A percentile compares a stretch with the other conserved stretches of the same genome.
Conservation (phyloP, 2,329 filamentous ascomycete species). For the Penicillium sp. region DNA sequence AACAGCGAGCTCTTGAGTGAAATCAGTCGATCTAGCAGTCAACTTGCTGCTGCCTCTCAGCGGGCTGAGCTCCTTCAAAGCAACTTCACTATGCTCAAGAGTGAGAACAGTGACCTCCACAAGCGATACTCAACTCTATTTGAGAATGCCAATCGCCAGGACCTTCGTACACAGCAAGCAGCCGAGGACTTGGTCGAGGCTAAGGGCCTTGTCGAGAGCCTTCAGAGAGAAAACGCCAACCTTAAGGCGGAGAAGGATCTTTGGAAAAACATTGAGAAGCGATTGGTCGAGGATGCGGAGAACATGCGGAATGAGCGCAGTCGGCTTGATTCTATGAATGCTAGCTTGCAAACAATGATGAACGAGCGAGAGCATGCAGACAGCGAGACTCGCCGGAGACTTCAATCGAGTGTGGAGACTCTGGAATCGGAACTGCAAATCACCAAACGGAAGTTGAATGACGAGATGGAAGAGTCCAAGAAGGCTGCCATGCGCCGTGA, state of each 20-base stretch:
- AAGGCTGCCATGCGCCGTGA: slow-evolving; percentile 82
- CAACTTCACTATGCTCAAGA: slow-evolving; percentile 81
- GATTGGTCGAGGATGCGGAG: slow-evolving; percentile 86
- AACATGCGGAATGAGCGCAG: slow-evolving; percentile 78
- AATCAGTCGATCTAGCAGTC: slow-evolving; percentile 74
- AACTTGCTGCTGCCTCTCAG: slow-evolving; percentile 77
- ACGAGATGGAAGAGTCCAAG: slow-evolving; percentile 81
- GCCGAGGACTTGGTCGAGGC: slow-evolving; percentile 91
- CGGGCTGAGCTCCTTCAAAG: slow-evolving; percentile 86
- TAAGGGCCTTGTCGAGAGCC: slow-evolving; percentile 75
- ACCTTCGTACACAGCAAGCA: slow-evolving; percentile 84
- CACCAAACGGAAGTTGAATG: slow-evolving; percentile 78
- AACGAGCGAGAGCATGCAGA: slow-evolving; percentile 89
- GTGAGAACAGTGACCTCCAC: slow-evolving; percentile 81
- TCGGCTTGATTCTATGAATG: slow-evolving; percentile 77
- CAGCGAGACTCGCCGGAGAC: slow-evolving; percentile 74
- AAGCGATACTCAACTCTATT: slow-evolving; percentile 75
- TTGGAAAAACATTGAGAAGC: slow-evolving; percentile 89
- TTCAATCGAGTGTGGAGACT: slow-evolving; percentile 74
- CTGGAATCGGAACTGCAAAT: slow-evolving; percentile 76
- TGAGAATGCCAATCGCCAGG: slow-evolving; percentile 84
- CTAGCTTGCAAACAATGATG: slow-evolving; percentile 81
- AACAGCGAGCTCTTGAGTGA: slow-evolving; percentile 82
- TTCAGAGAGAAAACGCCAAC: slow-evolving; percentile 88
- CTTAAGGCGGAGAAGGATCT: slow-evolving; percentile 92